These are phyloP conservation scores for Leccinum proximum DNA, from an alignment of 1,284 basidiomycete genomes.

Conservation along the genomic window DNA sequence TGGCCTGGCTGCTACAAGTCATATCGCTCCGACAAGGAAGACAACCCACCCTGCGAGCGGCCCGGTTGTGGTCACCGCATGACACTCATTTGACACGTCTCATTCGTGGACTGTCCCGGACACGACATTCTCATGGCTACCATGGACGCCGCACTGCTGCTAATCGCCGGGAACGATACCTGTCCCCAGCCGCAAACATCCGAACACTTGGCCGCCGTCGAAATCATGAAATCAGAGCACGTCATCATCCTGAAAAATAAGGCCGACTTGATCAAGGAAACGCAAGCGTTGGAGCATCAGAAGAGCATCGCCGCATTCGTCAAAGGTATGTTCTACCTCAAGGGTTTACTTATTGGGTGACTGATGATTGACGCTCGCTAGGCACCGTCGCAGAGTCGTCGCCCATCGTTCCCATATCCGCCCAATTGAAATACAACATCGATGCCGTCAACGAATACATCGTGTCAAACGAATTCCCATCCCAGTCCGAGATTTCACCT, in stretches of 20 bases:
- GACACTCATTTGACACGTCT: constrained; percentile 93
- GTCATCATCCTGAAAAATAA: constrained; percentile 99
- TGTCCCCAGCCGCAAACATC: constrained; percentile 99
- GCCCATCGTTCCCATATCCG: constrained; percentile 98
- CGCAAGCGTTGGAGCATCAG: constrained; percentile 89
- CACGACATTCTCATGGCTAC: constrained; percentile 99
- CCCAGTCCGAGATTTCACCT: constrained; percentile 90
- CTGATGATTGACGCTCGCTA: constrained; percentile 28
- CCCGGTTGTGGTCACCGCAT: constrained; percentile 90
- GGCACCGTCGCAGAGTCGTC: constrained; percentile 97
- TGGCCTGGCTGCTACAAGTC: constrained; percentile 67
- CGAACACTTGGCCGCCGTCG: constrained; percentile 97
- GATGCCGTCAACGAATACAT: constrained; percentile 99
- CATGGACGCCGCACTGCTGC: constrained; percentile 96
- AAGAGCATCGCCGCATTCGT: constrained; percentile 93
- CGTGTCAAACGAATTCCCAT: constrained; percentile 91
- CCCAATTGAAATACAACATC: constrained; percentile 99
- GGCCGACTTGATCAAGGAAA: constrained; percentile 93
- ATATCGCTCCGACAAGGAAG: constrained; percentile 94
- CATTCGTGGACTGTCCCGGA: constrained; percentile 95
- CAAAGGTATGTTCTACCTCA: constrained; percentile 56
- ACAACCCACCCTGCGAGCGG: constrained; percentile 90
- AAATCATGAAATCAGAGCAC: constrained; percentile 99
- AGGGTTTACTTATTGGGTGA: background rate
- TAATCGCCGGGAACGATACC: constrained; percentile 97